Percentiles rank a stretch among this genome's conserved stretches.
Evolutionary conservation across 306 rosid species (phyloP).

Genomic region (Dryas drummondii): DNA sequence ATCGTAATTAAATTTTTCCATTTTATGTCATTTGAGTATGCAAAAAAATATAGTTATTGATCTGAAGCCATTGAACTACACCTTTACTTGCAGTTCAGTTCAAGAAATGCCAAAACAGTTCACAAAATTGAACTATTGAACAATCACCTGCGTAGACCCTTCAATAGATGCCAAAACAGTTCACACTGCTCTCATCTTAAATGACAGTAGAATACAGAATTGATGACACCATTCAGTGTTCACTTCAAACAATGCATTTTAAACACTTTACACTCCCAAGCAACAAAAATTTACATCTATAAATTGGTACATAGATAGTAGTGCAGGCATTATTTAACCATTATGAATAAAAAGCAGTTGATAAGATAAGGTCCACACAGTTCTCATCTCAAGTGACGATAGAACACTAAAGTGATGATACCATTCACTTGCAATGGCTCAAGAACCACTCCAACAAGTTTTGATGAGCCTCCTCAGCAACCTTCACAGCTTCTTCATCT

Average conservation of each 20-base stretch:
- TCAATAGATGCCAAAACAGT: too few species aligned
- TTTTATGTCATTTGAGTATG: too few species aligned
- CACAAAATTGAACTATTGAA: too few species aligned
- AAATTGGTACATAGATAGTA: not conserved
- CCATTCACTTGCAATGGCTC: constrained; percentile 41
- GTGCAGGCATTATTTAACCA: not conserved
- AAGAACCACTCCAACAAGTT: constrained; percentile 63
- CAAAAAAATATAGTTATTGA: too few species aligned
- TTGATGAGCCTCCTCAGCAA: constrained; percentile 65
- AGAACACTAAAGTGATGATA: not conserved
- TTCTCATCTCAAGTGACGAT: not conserved
- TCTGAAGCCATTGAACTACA: too few species aligned
- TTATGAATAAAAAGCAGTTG: not conserved
- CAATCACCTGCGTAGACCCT: too few species aligned
- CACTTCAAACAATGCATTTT: too few species aligned
- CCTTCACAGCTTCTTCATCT: constrained; percentile 44
- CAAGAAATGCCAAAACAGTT: too few species aligned
- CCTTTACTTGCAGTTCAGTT: too few species aligned
- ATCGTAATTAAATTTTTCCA: too few species aligned
- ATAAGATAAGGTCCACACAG: not conserved
- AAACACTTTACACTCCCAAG: not conserved
- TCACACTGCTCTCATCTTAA: not conserved
- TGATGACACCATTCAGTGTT: too few species aligned
- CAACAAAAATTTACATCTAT: not conserved
- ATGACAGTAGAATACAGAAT: not conserved